Evolutionary conservation across 208 protist genomes (phyloP).

Genomic region (Plasmodiophora brassicae): DNA sequence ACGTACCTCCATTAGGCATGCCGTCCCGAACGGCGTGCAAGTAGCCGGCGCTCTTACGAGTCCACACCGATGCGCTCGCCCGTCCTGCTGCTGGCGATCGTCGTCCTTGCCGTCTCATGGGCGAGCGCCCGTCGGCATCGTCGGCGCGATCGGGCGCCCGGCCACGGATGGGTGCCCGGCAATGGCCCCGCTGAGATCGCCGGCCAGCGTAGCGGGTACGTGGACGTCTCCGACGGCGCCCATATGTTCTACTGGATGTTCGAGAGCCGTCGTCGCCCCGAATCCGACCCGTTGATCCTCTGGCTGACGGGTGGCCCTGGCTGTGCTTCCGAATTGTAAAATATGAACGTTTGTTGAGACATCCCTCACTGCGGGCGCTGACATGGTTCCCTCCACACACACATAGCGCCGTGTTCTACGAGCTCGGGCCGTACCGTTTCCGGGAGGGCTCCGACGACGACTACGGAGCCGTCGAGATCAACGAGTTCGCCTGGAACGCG

Average conservation of each 20-base stretch:
- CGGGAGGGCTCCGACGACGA: constrained; percentile 60
- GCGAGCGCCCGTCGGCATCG: too few species aligned
- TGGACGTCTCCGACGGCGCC: not conserved
- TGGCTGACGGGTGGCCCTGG: constrained; percentile 82
- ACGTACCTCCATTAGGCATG: too few species aligned
- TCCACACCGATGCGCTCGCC: too few species aligned
- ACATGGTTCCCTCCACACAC: constrained; percentile 54
- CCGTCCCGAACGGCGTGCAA: too few species aligned
- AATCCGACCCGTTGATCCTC: constrained; percentile 68
- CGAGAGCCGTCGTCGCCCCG: constrained; percentile 57
- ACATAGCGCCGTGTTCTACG: constrained; percentile 73
- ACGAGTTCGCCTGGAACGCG: constrained; percentile 70
- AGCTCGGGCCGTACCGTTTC: constrained; percentile 57
- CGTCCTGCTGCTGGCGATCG: too few species aligned
- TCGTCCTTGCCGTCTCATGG: too few species aligned
- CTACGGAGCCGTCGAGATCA: constrained; percentile 67
- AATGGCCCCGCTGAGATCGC: not conserved
- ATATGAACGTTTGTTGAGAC: too few species aligned
- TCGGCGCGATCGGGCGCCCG: too few species aligned
- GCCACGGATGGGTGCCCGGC: not conserved
- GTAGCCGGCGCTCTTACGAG: too few species aligned
- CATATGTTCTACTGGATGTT: constrained; percentile 81
- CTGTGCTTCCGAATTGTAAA: constrained; percentile 66
- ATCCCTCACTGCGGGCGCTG: not conserved
- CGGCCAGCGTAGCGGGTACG: not conserved